Base-by-base conservation (phyloP, 2,329 filamentous ascomycete species). In the Massarina eburnea region DNA sequence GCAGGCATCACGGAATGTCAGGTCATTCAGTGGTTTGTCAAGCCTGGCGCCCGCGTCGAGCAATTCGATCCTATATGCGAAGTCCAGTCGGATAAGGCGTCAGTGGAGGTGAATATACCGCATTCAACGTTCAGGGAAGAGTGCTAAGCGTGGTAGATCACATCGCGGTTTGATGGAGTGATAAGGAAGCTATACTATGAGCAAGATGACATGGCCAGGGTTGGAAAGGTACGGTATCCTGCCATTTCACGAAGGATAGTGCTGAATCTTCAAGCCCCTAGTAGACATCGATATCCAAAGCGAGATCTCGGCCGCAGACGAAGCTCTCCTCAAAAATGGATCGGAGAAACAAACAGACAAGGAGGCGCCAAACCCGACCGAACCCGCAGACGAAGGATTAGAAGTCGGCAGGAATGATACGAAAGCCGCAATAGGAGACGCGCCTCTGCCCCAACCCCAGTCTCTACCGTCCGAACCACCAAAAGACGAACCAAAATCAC, bases 1-100 rank as follows among this genome's bases (percentile, higher is more conserved):
- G 43, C 43, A 94, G 94, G 94, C 44, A 99, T 97, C 64, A 91
- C 94, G 67, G 94, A 99, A 75, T 96, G 94, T 66, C 94, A 99
- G 73, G 89, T 99, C 64, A 97, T 97, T 63, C 94, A 99, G 76
- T 99, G 94, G 94, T 99, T 97, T 70, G 92, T 99, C 56, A 88
- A 96, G 73, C 91, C 95, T 39, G 92, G 91, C 47, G 94, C 94
- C 27, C 85, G 88, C 46, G 91, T 99, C 60, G 91, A 99, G 75
- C 92, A 99, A 76, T 99, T 96, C 80, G 94, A 95, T 59, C 94
- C 92, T 49, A 80, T 99, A 37, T 99, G 94, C 74, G 94, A 99
- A 75, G 95, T 99, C 35, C 94, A 97, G 71, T 96, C 91, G 62
- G 94, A 99, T 75, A 99, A 99, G 73, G 94, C 94, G 19, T 79